Base-by-base conservation (phyloP, 2,329 filamentous ascomycete genomes). In the Cercospora sp. region DNA sequence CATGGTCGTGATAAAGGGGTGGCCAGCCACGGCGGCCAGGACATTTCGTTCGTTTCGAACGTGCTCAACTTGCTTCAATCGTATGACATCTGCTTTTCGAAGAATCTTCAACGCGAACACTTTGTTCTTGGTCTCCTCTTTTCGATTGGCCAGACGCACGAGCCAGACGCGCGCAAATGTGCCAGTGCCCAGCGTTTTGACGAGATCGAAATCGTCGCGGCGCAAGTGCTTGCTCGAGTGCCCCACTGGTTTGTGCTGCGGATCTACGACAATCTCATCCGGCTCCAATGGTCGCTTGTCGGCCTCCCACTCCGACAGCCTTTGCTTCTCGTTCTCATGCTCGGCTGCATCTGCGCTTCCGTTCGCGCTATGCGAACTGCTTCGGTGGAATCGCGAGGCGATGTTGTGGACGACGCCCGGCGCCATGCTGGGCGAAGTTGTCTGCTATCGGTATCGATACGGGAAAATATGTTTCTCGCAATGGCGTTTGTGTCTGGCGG, bases 81-180 rank as follows among this genome's bases (percentile, higher is more conserved):
- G 90, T 78, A 95, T 90, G 55, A 95, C 90, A 75, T 86, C 84
- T 58, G 82, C 80, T 75, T 86, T 86, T 72, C 91, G 88, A 72
- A 94, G 80, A 65, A 93, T 92, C 84, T 94, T 94, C 75, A 94
- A 85, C 57, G 91, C 91, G 79, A 90, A 94, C n/a, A 94, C 90
- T 73, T 88, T 86, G 76, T 85, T 84, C 58, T 78, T 74, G 51
- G 66, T 64, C 48, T 66, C 60, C 8, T 67, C 66, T 51, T 72
- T 76, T 18, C 79, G 75, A 72, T 85, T 84, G 51, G 86, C 84
- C 42, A 91, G 86, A 68, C 88, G 88, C 62, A 92, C 91, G 69
- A 94, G 87, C 83, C 90, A 93, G 57, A 95, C 92, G 71, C 92
- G 86, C 72, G 92, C 92, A 82, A 95, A 95, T 30, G 75, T 79